A percentile compares a stretch with the other conserved stretches of the same genome.
These are phyloP conservation scores for Sphenostylis stenocarpa DNA, from an alignment of 306 rosid species.

Conservation along the genomic window DNA sequence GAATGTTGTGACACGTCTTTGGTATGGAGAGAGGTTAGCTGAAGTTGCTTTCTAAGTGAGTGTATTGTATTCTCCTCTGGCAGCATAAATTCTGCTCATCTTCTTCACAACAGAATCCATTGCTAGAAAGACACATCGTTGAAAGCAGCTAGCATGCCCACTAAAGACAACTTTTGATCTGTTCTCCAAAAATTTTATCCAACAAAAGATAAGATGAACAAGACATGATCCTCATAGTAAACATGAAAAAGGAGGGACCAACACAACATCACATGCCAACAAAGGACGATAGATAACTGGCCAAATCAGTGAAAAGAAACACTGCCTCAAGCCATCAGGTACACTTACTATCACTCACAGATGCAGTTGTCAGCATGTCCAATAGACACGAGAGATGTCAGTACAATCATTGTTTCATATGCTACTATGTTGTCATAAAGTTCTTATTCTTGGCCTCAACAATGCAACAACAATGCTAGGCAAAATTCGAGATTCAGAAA, in stretches of 20 bases:
- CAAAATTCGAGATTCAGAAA: conserved; percentile 29
- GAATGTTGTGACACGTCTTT: conserved; percentile 46
- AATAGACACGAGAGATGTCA: background rate
- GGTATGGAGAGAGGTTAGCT: conserved; percentile 45
- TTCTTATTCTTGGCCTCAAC: conserved; percentile 21
- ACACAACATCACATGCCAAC: conserved; percentile 4
- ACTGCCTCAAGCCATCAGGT: conserved; percentile 7
- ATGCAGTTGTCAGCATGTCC: conserved; percentile 26
- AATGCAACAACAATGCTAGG: background rate
- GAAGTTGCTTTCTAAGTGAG: conserved; percentile 50
- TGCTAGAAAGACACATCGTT: conserved; percentile 39
- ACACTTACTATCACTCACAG: background rate
- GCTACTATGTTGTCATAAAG: conserved; percentile 22
- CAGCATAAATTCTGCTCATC: conserved; percentile 66
- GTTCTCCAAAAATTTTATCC: conserved; percentile 40
- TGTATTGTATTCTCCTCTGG: conserved; percentile 40
- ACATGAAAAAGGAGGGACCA: conserved; percentile 17
- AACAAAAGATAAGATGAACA: conserved; percentile 32
- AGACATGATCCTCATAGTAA: conserved; percentile 30
- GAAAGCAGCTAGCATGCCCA: conserved; percentile 38
- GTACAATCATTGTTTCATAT: conserved; percentile 3
- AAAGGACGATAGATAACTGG: background rate
- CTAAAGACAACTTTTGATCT: conserved; percentile 38
- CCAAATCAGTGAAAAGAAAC: background rate
- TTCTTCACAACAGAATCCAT: conserved; percentile 56